These are phyloP conservation scores for Durio zibethinus DNA, from an alignment of 345 rosid species.

Conservation along the genomic window DNA sequence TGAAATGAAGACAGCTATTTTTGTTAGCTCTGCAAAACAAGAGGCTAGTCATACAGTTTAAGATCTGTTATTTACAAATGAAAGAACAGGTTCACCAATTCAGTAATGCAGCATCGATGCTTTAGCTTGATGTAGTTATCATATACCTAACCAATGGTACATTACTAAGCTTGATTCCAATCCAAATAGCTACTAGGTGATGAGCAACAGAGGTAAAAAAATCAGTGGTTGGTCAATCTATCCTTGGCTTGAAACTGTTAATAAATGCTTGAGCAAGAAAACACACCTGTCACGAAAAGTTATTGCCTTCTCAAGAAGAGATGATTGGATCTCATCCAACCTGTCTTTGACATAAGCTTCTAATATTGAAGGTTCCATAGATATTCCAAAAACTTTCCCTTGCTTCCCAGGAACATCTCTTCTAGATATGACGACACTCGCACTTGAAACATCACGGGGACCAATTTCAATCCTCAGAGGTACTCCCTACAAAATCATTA, in stretches of 20 bases:
- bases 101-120: background rate
- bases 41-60: background rate
- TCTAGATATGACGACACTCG: slow-evolving; percentile 78
- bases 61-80: background rate
- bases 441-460: slow-evolving; percentile 85
- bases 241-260: slow-evolving; percentile 1
- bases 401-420: slow-evolving; percentile 91
- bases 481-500: slow-evolving; percentile 53
- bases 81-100: background rate
- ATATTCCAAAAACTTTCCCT: slow-evolving; percentile 88
- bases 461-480: slow-evolving; percentile 94
- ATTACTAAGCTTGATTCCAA: background rate
- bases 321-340: slow-evolving; percentile 85
- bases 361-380: slow-evolving; percentile 72
- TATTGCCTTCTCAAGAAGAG: slow-evolving; percentile 61
- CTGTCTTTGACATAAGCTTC: slow-evolving; percentile 25
- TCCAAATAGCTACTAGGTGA: background rate
- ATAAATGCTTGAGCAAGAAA: background rate
- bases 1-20: background rate
- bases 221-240: background rate
- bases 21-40: background rate
- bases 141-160: background rate
- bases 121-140: background rate
- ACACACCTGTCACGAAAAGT: background rate
- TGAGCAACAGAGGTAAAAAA: background rate